Evolutionary conservation across 2,329 filamentous ascomycete species (phyloP), one percentile per base, ranked within the genome.

Genomic region (Colletotrichum chrysophilum): DNA sequence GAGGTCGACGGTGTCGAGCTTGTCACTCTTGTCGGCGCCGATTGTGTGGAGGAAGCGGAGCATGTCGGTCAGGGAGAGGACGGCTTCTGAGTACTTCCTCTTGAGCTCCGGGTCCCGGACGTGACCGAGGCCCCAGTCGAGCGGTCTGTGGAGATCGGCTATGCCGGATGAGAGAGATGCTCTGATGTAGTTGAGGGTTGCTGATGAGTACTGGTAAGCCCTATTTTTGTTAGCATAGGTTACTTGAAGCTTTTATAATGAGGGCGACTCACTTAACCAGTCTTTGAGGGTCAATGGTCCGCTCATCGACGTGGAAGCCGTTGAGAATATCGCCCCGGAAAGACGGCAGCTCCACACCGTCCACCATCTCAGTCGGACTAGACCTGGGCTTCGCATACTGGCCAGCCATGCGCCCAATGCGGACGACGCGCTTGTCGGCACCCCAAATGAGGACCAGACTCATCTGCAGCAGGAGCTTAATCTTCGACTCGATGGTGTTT

Each of bases 281-380:
- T 52, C 97, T 91, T 66, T 91, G 90, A 1, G 97, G 96, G 82
- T 98, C 95, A 38, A 98, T 93, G 52, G 90, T 91, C 71, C 97
- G 89, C 78, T 96, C 92, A n/a, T 93, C 91, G 0, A 92, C 86
- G 48, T 92, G 90, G 85, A 93, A 98, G 30, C 96, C 96, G 82
- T 99, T 99, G 78, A 99, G 89, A 76, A 98, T 98, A 80, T 99
- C 97, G 18, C 97, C 97, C 68, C 97, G 91, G 89, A 98, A 99
- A 56, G 95, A 97, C 5, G 95, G 94, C 70, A 98, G 94, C 81
- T 95, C 92, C 75, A 92, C 91, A 67, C 96, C 96, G 78, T 97
- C 88, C 66, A 97, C 87, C 3, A 92, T 90, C 87, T 99, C 97
- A 48, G 92, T 96, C 0, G 96, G 94, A 80, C 94, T 98, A 5